Base-by-base conservation (phyloP, 2,329 filamentous ascomycete genomes). In the Talaromyces sp. region DNA sequence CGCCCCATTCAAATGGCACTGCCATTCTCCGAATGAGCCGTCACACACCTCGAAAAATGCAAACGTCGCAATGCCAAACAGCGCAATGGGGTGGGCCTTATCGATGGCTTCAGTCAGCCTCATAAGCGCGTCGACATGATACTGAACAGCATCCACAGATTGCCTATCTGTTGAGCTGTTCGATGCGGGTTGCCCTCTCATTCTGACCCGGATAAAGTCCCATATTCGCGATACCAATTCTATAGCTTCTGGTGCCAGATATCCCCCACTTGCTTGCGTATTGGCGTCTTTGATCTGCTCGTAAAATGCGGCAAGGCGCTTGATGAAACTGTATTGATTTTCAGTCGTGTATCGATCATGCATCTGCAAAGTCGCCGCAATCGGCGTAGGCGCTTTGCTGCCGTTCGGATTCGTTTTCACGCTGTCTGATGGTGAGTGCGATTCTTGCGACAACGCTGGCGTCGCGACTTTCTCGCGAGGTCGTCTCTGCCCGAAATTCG, bases 31-130 rank as follows among this genome's bases (percentile, higher is more conserved):
- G 74, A 80, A 80, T 0, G 75, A 71, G 0, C 76, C 73, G 33
- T 79, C 77, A 42, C 73, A 79, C 0, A 80, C 77, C 12, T 80
- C 78, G 28, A 80, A 77, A 37, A 80, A 75, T 0, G 78, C 77
- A 64, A 80, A 80, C 0, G 75, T 77, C 0, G 77, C 77, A 18
- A 80, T 80, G 1, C 77, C 78, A 4, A 80, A 71, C 8, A 80
- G 71, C 0, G 78, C 78, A 56, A 79, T 72, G 0, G 78, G 78
- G 37, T 80, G 74, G 1, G 75, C 77, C 0, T 72, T 75, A 35
- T 73, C 72, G 2, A 80, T 69, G 5, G 76, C 74, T 44, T 74
- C 70, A 62, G 74, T 79, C 11, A 80, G 70, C 16, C 74, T 73
- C 42, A 72, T 70, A 3, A 80, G 66, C 0, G 76, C 76, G 0